Evolutionary conservation across 2,329 filamentous ascomycete genomes (phyloP).

Genomic region (Aspergillus sp.): DNA sequence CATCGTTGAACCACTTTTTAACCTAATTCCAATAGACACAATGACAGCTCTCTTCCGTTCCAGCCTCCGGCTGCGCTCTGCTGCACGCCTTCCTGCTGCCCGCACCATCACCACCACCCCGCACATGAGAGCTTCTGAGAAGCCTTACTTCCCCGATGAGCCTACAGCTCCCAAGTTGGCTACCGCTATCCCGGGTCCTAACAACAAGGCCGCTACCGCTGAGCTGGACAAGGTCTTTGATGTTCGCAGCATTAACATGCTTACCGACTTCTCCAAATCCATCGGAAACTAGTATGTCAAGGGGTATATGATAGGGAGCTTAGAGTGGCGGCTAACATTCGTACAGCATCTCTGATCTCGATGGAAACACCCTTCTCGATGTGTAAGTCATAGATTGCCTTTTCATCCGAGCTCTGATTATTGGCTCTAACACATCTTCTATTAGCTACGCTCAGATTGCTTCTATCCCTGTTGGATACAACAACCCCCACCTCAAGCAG

Average conservation of each 20-base stretch:
- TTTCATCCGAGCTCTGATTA: not conserved
- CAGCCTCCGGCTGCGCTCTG: conserved; percentile 28
- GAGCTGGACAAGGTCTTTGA: conserved; percentile 78
- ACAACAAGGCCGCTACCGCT: conserved; percentile 63
- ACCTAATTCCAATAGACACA: conserved; percentile 2
- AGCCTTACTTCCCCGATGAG: conserved; percentile 56
- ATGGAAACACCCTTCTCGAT: conserved; percentile 49
- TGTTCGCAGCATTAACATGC: conserved; percentile 78
- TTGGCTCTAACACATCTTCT: conserved; percentile 1
- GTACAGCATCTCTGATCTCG: conserved; percentile 43
- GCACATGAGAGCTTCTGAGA: conserved; percentile 33
- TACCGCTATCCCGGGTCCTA: conserved; percentile 68
- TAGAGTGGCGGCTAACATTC: conserved; percentile 11
- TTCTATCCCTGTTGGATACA: conserved; percentile 88
- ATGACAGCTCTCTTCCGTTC: conserved; percentile 36
- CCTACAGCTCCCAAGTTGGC: conserved; percentile 50
- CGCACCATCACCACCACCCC: conserved; percentile 33
- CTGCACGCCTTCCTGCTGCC: conserved; percentile 26
- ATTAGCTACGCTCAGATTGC: conserved; percentile 81
- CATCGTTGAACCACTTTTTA: too few relatives aligned
- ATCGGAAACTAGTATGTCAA: conserved; percentile 67
- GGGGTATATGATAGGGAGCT: not conserved
- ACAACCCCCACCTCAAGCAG: conserved; percentile 71
- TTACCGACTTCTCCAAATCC: conserved; percentile 69
- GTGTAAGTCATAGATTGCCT: conserved; percentile 32